phyloP scores from a whole-genome alignment of 805 yeast genomes.

The Saturnispora quitensis region DNA sequence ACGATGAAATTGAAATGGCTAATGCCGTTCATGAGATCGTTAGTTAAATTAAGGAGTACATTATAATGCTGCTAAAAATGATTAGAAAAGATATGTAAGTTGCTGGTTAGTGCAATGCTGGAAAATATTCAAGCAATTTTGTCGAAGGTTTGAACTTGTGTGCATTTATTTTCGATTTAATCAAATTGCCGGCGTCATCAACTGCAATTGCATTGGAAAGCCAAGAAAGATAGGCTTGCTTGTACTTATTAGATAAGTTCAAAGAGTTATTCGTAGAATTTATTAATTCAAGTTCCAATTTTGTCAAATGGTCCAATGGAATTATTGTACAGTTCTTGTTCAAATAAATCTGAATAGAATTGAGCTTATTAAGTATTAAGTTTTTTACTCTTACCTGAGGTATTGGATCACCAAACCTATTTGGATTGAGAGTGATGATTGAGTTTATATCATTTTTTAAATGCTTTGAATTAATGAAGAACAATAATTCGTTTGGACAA shows the following conservation, averaged over 20 bases:
- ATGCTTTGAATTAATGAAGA: neutral
- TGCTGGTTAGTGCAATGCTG: neutral
- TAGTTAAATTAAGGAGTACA: neutral
- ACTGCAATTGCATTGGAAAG: neutral
- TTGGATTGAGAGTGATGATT: neutral
- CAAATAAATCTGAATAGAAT: neutral
- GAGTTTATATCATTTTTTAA: neutral
- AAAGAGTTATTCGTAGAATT: neutral
- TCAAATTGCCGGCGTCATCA: neutral
- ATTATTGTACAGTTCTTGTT: neutral
- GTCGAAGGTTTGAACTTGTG: slow-evolving; percentile 1
- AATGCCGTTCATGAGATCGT: neutral
- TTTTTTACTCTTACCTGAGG: slow-evolving; percentile 1
- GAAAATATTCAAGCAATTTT: neutral
- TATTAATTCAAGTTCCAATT: neutral
- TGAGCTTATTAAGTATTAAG: neutral
- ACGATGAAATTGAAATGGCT: neutral
- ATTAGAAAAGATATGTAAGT: neutral
- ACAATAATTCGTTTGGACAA: neutral
- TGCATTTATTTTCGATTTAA: neutral
- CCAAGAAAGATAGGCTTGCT: slow-evolving; percentile 3
- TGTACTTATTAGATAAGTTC: slow-evolving; percentile 3
- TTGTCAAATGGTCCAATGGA: neutral
- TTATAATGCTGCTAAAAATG: neutral
- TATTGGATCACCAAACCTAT: slow-evolving; percentile 1